Conservation (phyloP, 495 filamentous ascomycete species). For the Chaetomidium leptoderma region DNA sequence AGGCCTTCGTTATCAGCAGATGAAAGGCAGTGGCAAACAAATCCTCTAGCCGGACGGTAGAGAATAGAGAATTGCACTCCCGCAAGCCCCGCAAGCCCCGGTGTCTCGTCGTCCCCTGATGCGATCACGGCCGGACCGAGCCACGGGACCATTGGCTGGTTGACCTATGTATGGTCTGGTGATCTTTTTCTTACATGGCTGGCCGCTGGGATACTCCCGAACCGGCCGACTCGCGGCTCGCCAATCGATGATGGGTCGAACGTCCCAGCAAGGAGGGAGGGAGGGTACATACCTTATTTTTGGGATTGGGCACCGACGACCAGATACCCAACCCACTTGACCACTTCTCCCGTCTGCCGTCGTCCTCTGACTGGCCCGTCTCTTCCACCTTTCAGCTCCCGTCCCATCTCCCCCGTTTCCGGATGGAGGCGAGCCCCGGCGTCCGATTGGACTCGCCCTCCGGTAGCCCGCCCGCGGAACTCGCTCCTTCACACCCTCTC, state of each 20-base stretch:
- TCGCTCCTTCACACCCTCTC: slow-evolving; percentile 2
- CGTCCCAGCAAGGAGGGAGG: not conserved
- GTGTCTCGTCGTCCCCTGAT: not conserved
- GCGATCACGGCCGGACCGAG: not conserved
- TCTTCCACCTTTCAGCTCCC: not conserved
- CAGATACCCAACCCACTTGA: slow-evolving; percentile 7
- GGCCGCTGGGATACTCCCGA: not conserved
- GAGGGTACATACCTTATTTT: not conserved
- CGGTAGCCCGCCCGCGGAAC: not conserved
- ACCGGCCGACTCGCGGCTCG: not conserved
- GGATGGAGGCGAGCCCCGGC: slow-evolving; percentile 1
- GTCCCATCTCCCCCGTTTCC: not conserved
- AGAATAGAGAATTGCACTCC: not conserved
- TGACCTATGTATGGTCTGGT: not conserved
- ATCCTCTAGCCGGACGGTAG: not conserved
- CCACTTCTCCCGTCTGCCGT: not conserved
- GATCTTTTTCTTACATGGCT: not conserved
- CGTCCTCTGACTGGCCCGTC: not conserved
- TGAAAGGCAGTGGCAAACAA: not conserved
- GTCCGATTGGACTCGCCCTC: not conserved
- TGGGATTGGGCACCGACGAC: slow-evolving; percentile 13
- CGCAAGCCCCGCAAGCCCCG: not conserved
- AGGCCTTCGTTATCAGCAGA: not conserved
- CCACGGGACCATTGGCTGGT: not conserved
- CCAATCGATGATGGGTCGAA: not conserved